Base-by-base conservation (phyloP, 2,329 filamentous ascomycete species). In the Fusarium sambucinum region DNA sequence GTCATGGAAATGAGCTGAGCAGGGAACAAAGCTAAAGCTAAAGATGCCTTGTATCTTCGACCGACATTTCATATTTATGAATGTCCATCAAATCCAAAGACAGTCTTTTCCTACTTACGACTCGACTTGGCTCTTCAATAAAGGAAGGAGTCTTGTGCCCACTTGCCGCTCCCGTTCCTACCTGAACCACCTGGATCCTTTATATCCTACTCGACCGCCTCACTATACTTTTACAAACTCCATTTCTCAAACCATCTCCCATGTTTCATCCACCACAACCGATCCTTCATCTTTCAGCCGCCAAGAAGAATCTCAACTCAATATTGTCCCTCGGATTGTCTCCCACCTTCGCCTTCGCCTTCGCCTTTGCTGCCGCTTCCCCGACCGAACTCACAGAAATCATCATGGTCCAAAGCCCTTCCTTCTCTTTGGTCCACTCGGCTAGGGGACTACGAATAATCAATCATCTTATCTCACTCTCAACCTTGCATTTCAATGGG, bases 401-500 rank as follows among this genome's bases (percentile, higher is more conserved):
- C 29, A 25, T 48, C 21, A 12, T 25, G 16, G 25, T 25, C 30
- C 51, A 40, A 14, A 32, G 9, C 33, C 16, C 27, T 30, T 57
- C 38, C 32, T 25, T 48, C 38, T 38, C 25, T 30, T 59, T 35
- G 30, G 29, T 50, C 52, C 23, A n/a, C 16, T 59, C 37, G 41
- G 23, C 60, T 38, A 29, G 21, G 35, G 48, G 19, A 38, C 27
- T 44, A 27, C 27, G 8, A 27, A 27, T 27, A 27, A 27, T 47
- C 53, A 41, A 42, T 29, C 29, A 25, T 50, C 46, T 37, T 29
- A 51, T 54, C 46, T 40, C 46, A 53, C 58, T 55, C 44, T 13
- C 17, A 65, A 67, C 66, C 62, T 70, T 67, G 63, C 58, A 51
- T 47, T 55, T 70, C 38, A 46, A 62, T 70, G 66, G 66, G 58